phyloP scores from a whole-genome alignment of 768 basidiomycete genomes.

The Hypsizygus marmoreus region DNA sequence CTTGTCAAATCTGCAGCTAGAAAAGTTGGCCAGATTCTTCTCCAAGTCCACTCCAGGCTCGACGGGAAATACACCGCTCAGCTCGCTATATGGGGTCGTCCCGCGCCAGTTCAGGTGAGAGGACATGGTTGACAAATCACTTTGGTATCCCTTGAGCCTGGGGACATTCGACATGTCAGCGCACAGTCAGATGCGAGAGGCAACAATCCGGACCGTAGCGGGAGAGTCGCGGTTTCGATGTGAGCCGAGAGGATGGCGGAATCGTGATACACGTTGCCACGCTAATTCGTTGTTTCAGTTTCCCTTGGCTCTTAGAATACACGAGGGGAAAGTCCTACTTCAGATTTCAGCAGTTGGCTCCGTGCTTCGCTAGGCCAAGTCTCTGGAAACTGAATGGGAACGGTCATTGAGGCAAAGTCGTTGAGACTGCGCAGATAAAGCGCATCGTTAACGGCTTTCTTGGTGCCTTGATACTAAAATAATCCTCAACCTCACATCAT shows the following conservation, averaged over 20 bases:
- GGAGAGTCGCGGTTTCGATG: conserved; percentile 59
- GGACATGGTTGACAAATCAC: conserved; percentile 47
- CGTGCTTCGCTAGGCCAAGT: conserved; percentile 41
- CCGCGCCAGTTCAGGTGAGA: conserved; percentile 55
- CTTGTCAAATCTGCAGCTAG: conserved; percentile 25
- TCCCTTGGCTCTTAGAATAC: not conserved
- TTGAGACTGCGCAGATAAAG: conserved; percentile 53
- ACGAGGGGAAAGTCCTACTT: conserved; percentile 22
- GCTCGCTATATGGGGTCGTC: conserved; percentile 52
- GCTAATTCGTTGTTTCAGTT: conserved; percentile 18
- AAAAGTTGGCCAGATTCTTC: conserved; percentile 40
- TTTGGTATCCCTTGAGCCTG: conserved; percentile 30
- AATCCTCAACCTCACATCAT: conserved; percentile 12
- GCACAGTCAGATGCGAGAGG: conserved; percentile 1
- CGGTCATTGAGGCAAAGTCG: conserved; percentile 49
- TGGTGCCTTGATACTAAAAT: conserved; percentile 36
- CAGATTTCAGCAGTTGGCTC: conserved; percentile 21
- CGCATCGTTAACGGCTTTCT: conserved; percentile 61
- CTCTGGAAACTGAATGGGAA: conserved; percentile 51
- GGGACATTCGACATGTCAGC: conserved; percentile 3
- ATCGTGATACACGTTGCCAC: conserved; percentile 42
- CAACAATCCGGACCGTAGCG: conserved; percentile 47
- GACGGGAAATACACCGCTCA: conserved; percentile 57
- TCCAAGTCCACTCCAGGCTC: conserved; percentile 29
- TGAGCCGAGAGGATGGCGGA: conserved; percentile 63